Evolutionary conservation across 2,329 filamentous ascomycete genomes (phyloP).

Genomic region (Beauveria bassiana): DNA sequence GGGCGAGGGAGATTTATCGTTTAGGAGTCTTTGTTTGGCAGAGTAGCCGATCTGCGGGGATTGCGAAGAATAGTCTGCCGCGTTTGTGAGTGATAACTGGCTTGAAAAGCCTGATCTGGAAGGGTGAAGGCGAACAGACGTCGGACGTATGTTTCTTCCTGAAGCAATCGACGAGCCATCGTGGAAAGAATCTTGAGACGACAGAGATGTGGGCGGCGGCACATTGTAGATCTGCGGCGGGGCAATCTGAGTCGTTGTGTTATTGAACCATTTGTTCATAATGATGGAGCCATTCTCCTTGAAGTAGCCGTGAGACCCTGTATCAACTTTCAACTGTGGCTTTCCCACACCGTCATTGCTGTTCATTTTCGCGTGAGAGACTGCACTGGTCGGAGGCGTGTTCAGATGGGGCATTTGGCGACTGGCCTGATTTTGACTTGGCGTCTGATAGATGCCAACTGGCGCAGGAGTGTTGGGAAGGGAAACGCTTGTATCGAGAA

Average conservation of each 20-base stretch:
- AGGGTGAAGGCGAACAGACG: background rate
- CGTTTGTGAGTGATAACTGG: background rate
- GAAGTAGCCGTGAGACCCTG: slow-evolving; percentile 4
- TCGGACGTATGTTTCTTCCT: background rate
- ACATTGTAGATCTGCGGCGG: slow-evolving; percentile 9
- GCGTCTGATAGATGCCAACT: background rate
- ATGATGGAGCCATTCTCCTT: slow-evolving; percentile 3
- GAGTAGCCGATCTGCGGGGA: background rate
- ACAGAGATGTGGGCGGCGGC: slow-evolving; percentile 1
- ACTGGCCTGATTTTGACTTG: background rate
- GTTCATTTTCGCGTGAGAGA: background rate
- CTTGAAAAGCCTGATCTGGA: slow-evolving; percentile 1
- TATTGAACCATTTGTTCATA: slow-evolving; percentile 6
- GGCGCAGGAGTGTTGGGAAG: background rate
- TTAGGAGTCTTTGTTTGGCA: background rate
- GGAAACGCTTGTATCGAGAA: background rate
- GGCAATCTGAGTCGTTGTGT: background rate
- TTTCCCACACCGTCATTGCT: background rate
- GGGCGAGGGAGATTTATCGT: background rate
- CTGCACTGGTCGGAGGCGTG: background rate
- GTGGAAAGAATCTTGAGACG: slow-evolving; percentile 7
- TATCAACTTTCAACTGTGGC: background rate
- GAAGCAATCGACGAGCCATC: background rate
- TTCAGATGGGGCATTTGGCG: slow-evolving; percentile 7
- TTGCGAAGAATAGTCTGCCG: background rate